Percentiles rank a stretch among this genome's conserved stretches.
Evolutionary conservation across 805 yeast species (phyloP).

Genomic region (Diddensiella santjacobensis): DNA sequence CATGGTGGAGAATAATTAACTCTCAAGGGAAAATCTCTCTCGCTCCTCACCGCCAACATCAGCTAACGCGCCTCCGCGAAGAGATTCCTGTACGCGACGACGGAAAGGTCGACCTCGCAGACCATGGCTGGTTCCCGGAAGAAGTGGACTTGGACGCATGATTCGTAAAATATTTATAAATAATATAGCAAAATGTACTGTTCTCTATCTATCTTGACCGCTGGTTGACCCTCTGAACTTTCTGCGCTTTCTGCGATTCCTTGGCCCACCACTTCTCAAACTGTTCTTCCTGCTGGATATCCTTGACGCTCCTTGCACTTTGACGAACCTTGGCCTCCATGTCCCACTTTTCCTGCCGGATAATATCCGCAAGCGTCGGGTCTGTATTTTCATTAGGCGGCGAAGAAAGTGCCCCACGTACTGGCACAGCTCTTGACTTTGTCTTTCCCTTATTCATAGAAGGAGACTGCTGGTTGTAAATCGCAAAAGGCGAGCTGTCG

Average conservation of each 20-base stretch:
- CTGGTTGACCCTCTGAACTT: too few species aligned
- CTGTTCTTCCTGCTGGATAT: constrained; percentile 75
- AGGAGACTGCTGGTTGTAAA: constrained; percentile 6
- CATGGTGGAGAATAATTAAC: constrained; percentile 79
- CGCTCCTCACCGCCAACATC: constrained; percentile 40
- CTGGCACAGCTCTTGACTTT: background rate
- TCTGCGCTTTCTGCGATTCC: constrained; percentile 39
- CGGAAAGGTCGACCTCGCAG: constrained; percentile 41
- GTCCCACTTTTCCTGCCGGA: constrained; percentile 39
- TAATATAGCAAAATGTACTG: background rate
- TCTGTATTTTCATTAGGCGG: background rate
- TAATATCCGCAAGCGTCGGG: constrained; percentile 25
- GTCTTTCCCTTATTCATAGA: background rate
- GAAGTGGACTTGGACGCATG: constrained; percentile 10
- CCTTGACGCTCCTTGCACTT: constrained; percentile 51
- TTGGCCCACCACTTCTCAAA: constrained; percentile 87
- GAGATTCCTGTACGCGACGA: constrained; percentile 40
- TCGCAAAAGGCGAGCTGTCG: constrained; percentile 17
- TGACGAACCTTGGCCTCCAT: constrained; percentile 36
- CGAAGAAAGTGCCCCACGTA: background rate
- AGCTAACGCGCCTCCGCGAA: constrained; percentile 40
- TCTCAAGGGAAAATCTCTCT: constrained; percentile 62
- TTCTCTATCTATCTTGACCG: too few species aligned
- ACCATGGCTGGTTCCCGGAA: constrained; percentile 68
- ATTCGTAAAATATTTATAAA: background rate